Base-by-base conservation (phyloP, 257 asterid species). In the Mentha longifolia region DNA sequence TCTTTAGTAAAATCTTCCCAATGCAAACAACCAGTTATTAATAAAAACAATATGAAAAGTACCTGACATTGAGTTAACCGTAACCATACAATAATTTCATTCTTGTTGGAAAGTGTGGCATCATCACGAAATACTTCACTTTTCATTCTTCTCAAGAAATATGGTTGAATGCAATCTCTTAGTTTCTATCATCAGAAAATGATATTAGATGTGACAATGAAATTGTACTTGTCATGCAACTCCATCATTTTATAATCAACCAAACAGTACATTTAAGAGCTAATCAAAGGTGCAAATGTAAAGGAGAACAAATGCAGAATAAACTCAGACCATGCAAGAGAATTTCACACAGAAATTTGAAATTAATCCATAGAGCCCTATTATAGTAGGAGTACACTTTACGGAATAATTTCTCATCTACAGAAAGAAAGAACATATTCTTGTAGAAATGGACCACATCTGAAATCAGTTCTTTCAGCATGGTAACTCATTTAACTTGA, bases 41-140 rank as follows among this genome's bases (percentile, higher is more conserved):
- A 15, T 3, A 15, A 43, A 71, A 30, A 41, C 9, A 57, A 17
- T 9, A 49, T 35, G 30, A 59, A 41, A 31, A 30, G 22, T 83
- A 94, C 98, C 98, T 94, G 98, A 74, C 92, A 89, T 62, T 73
- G 84, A 35, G 97, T 94, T 80, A 94, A 82, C 68, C 76, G 85
- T 75, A 94, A 83, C 98, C 98, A 94, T 63, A 94, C 92, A 77
- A 91, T 88, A 43, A 94, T 74, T 84, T 94, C 98, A 73, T 85
- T 84, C 95, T 94, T 94, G 88, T 94, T 89, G 57, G 98, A 91
- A 72, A 94, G 92, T 74, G 83, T 78, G 58, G 74, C 35, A 58
- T 77, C 81, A 72, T 86, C 90, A 9, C 67, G 43, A 75, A 91
- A 91, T 61, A 94, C 96, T 67, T 94, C 98, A 85, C 87, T 87